phyloP scores from a whole-genome alignment of 179 eudicot species.

The Corrigiola litoralis region DNA sequence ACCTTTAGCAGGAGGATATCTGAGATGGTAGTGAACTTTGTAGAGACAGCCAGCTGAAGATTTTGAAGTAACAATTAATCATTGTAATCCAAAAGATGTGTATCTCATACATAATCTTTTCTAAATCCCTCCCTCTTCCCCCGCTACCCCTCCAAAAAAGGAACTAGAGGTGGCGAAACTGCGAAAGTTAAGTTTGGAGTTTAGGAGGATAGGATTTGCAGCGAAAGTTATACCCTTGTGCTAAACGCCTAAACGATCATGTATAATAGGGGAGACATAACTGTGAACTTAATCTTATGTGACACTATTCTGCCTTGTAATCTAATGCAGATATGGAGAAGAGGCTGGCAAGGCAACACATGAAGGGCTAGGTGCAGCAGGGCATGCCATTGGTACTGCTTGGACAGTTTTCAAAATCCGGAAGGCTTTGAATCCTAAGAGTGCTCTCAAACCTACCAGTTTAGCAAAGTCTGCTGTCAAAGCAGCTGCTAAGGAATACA shows the following conservation, averaged over 20 bases:
- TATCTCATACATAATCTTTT: background rate
- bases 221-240: too few species aligned
- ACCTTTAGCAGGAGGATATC: background rate
- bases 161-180: background rate
- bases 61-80: too few species aligned
- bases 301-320: background rate
- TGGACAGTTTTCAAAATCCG: slow-evolving; percentile 88
- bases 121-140: background rate
- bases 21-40: background rate
- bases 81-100: too few species aligned
- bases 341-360: slow-evolving; percentile 81
- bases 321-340: slow-evolving; percentile 66
- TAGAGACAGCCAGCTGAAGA: background rate
- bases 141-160: background rate
- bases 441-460: slow-evolving; percentile 50
- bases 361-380: slow-evolving; percentile 88
- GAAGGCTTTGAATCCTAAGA: slow-evolving; percentile 79
- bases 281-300: background rate
- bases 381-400: slow-evolving; percentile 82
- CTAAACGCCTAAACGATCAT: too few species aligned
- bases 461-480: slow-evolving; percentile 60
- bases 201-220: background rate
- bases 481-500: slow-evolving; percentile 48
- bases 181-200: background rate
- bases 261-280: background rate